Evolutionary conservation across 768 basidiomycete species (phyloP), one percentile per base, ranked within the genome.

Genomic region (Serpula lacrymans): DNA sequence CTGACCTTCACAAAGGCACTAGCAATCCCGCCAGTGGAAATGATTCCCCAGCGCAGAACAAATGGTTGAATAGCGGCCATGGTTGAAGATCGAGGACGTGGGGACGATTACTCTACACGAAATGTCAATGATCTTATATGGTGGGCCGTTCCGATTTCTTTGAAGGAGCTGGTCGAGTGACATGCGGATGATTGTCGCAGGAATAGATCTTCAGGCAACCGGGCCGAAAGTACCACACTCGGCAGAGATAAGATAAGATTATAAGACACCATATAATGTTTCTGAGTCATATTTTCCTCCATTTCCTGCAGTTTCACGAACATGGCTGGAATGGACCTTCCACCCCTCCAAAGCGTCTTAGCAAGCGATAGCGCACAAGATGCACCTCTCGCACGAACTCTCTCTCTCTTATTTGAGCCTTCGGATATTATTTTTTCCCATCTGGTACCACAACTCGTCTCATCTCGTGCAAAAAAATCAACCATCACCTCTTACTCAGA

Each of bases 1-100:
- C 64, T 42, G 43, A 85, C 88, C 69, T 76, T 78, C 9, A 80
- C 74, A 57, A 92, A 93, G 9, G 57, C 60, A 22, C 66, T 66
- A 7, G 88, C 80, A 43, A 92, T 93, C 14, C 58, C 55, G 22
- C 88, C 88, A 2, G 89, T 90, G 10, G 88, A 87, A 46, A 95
- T 84, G 48, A 93, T 87, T 13, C 91, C 90, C 91, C 90, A 92
- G 41, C 78, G 78, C 39, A 90, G 60, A 13, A 65, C 66, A 34
- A 70, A 63, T 1, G 69, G 66, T 46, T 63, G 60, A 26, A 42
- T n/a, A 34, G 48, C 30, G 32, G 41, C 29, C 60, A 62, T 52
- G n/a, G n/a, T n/a, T n/a, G n/a, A n/a, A n/a, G n/a, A n/a, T n/a
- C n/a, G n/a, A n/a, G n/a, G n/a, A n/a, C n/a, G n/a, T n/a, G n/a